These are phyloP conservation scores for Mallotus japonicus DNA, from an alignment of 441 rosid genomes.

Conservation along the genomic window DNA sequence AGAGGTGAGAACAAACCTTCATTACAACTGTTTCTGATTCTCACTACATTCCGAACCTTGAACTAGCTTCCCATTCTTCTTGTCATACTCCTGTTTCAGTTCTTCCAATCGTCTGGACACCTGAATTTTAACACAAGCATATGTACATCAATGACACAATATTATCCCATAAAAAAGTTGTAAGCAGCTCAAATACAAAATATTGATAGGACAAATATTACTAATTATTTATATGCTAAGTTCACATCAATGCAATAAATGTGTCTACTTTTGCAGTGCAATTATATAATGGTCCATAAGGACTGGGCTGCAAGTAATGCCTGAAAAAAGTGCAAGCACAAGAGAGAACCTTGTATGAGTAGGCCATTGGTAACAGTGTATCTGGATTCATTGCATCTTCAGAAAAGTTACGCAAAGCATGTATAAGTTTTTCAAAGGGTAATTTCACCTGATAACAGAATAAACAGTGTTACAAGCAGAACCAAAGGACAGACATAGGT, in stretches of 20 bases:
- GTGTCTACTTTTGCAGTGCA: not conserved
- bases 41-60: slow-evolving; percentile 29
- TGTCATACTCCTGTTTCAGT: slow-evolving; percentile 55
- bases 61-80: slow-evolving; percentile 38
- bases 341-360: slow-evolving; percentile 69
- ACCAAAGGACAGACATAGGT: not conserved
- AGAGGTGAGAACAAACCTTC: slow-evolving; percentile 11
- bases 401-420: slow-evolving; percentile 80
- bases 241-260: slow-evolving; percentile 1
- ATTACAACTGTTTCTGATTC: slow-evolving; percentile 24
- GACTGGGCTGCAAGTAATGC: not conserved
- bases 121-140: slow-evolving; percentile 31
- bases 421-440: slow-evolving; percentile 88
- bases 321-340: slow-evolving; percentile 1
- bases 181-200: not conserved
- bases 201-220: not conserved
- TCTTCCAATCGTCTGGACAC: slow-evolving; percentile 71
- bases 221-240: not conserved
- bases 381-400: slow-evolving; percentile 95
- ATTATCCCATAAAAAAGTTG: too few relatives aligned
- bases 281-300: not conserved
- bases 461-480: slow-evolving; percentile 1
- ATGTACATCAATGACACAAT: not conserved
- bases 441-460: slow-evolving; percentile 48
- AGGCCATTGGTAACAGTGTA: slow-evolving; percentile 76